Evolutionary conservation across 2,329 filamentous ascomycete species (phyloP).

Genomic region (Aspergillus costaricaensis): DNA sequence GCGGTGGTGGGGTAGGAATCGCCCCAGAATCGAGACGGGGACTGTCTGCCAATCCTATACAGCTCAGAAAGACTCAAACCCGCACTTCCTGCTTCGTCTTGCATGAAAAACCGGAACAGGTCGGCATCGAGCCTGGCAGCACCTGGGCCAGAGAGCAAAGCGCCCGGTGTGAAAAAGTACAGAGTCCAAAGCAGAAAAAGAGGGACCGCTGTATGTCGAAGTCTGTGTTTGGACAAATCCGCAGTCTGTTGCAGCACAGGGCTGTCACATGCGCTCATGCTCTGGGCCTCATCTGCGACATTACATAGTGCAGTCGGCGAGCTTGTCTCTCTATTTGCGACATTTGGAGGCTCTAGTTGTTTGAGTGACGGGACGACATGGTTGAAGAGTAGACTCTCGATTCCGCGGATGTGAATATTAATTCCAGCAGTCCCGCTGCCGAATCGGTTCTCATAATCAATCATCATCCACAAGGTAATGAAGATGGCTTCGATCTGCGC

Average conservation of each 20-base stretch:
- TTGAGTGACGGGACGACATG: conserved; percentile 28
- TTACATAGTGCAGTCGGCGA: neutral
- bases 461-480: conserved; percentile 32
- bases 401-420: conserved; percentile 28
- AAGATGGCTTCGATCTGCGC: conserved; percentile 30
- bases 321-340: neutral
- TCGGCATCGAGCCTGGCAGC: conserved; percentile 19
- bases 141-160: conserved; percentile 23
- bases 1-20: conserved; percentile 26
- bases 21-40: conserved; percentile 30
- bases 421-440: conserved; percentile 28
- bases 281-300: neutral
- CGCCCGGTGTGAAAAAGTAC: conserved; percentile 29
- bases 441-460: conserved; percentile 32
- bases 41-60: conserved; percentile 30
- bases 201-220: conserved; percentile 27
- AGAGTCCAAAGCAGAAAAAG: conserved; percentile 32
- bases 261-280: neutral
- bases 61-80: conserved; percentile 24
- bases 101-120: conserved; percentile 28
- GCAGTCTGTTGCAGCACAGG: neutral
- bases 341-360: neutral
- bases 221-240: conserved; percentile 7
- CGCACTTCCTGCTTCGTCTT: conserved; percentile 12
- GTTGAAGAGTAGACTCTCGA: conserved; percentile 26